Evolutionary conservation across 768 basidiomycete species (phyloP).

Genomic region (Suillus plorans): DNA sequence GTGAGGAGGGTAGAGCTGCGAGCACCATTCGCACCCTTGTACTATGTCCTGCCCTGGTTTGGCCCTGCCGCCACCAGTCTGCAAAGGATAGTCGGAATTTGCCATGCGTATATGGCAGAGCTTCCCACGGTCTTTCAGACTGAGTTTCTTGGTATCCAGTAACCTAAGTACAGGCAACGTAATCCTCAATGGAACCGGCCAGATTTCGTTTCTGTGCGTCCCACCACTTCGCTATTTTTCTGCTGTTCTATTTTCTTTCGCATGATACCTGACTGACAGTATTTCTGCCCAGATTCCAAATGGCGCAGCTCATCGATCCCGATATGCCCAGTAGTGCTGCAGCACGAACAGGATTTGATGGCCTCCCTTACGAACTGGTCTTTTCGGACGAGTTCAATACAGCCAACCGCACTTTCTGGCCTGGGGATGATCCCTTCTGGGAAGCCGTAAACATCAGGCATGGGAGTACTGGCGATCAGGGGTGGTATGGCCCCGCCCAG

Average conservation of each 20-base stretch:
- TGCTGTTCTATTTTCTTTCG: slow-evolving; percentile 4
- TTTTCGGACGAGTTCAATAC: slow-evolving; percentile 67
- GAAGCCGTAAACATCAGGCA: slow-evolving; percentile 77
- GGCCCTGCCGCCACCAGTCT: too few species aligned
- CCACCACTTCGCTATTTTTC: slow-evolving; percentile 2
- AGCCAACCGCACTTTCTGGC: slow-evolving; percentile 51
- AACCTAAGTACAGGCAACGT: slow-evolving; percentile 47
- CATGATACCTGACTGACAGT: slow-evolving; percentile 10
- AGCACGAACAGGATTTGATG: slow-evolving; percentile 71
- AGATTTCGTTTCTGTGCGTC: slow-evolving; percentile 54
- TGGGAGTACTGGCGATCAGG: slow-evolving; percentile 63
- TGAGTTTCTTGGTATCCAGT: too few species aligned
- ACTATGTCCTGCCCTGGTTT: too few species aligned
- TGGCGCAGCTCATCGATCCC: slow-evolving; percentile 66
- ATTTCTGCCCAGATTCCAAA: slow-evolving; percentile 26
- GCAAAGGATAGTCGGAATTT: too few species aligned
- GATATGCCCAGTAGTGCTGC: slow-evolving; percentile 63
- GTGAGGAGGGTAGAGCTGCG: too few species aligned
- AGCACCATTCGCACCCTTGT: too few species aligned
- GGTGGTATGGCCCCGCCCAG: slow-evolving; percentile 75
- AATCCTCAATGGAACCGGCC: slow-evolving; percentile 66
- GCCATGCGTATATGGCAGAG: too few species aligned
- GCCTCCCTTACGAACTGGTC: slow-evolving; percentile 61
- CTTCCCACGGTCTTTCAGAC: too few species aligned
- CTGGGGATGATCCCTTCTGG: slow-evolving; percentile 69